Conservation (phyloP, 208 protist species). For the Leishmania mexicana region DNA sequence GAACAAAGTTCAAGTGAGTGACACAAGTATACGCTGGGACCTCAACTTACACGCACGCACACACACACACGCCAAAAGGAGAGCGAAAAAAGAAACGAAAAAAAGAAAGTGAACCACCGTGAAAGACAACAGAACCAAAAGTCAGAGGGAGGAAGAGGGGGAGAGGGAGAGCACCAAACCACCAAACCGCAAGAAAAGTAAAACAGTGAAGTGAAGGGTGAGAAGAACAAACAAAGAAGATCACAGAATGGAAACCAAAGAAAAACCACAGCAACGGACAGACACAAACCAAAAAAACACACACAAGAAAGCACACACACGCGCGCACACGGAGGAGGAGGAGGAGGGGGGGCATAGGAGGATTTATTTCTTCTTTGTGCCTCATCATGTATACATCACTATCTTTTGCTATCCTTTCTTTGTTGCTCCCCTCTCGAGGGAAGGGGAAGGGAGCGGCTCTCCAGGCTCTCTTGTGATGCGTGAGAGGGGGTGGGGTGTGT, state of each 20-base stretch:
- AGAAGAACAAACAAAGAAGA: not conserved
- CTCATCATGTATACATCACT: slow-evolving; percentile 10
- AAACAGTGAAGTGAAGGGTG: not conserved
- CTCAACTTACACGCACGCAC: not conserved
- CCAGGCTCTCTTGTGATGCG: not conserved
- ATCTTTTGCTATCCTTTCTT: not conserved
- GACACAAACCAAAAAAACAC: too few relatives aligned
- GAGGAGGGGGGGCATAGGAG: not conserved
- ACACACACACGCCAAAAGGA: not conserved
- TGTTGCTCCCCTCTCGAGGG: not conserved
- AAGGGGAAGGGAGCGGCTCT: not conserved
- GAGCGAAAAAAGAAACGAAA: not conserved
- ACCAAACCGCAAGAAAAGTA: not conserved
- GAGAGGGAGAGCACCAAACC: not conserved
- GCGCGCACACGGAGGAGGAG: not conserved
- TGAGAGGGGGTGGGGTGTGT: not conserved
- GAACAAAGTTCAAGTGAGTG: not conserved
- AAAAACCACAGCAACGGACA: too few relatives aligned
- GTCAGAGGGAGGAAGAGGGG: not conserved
- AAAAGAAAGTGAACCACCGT: not conserved
- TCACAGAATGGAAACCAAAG: not conserved
- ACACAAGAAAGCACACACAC: not conserved
- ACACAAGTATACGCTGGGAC: slow-evolving; percentile 1
- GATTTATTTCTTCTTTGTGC: not conserved
- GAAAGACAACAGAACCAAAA: not conserved